A percentile compares a stretch with the other conserved stretches of the same genome.
phyloP scores from a whole-genome alignment of 1,284 basidiomycete genomes.

The Xerocomus minutiporus region DNA sequence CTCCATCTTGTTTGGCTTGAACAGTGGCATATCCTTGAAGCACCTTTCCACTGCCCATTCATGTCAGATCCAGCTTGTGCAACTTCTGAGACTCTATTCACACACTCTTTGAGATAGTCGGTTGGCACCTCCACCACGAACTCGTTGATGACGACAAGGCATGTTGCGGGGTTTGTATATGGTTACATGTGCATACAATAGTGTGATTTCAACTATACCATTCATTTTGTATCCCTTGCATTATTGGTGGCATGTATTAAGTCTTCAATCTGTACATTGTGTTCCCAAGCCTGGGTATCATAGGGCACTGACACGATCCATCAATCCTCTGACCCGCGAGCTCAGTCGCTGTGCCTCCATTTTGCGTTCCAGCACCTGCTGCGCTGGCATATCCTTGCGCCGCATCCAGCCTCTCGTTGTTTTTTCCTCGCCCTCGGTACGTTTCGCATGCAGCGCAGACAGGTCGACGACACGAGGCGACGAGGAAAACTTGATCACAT shows the following conservation, averaged over 20 bases:
- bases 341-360: conserved; percentile 68
- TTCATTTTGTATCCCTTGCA: neutral
- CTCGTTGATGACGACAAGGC: no score
- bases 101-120: no score
- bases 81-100: no score
- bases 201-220: no score
- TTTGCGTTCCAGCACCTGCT: conserved; percentile 75
- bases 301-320: conserved; percentile 50
- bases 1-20: no score
- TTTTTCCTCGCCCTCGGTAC: conserved; percentile 39
- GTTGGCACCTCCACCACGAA: no score
- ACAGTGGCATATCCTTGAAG: no score
- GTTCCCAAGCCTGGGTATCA: conserved; percentile 3
- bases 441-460: conserved; percentile 52
- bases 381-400: conserved; percentile 70
- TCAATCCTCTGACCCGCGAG: conserved; percentile 61
- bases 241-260: neutral
- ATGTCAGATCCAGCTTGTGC: no score
- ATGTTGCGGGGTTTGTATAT: no score
- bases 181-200: no score
- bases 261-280: neutral
- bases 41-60: no score
- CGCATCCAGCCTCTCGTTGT: conserved; percentile 59
- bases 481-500: conserved; percentile 78
- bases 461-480: conserved; percentile 80